phyloP scores from a whole-genome alignment of 2,329 filamentous ascomycete species.

The Periconia sp. region DNA sequence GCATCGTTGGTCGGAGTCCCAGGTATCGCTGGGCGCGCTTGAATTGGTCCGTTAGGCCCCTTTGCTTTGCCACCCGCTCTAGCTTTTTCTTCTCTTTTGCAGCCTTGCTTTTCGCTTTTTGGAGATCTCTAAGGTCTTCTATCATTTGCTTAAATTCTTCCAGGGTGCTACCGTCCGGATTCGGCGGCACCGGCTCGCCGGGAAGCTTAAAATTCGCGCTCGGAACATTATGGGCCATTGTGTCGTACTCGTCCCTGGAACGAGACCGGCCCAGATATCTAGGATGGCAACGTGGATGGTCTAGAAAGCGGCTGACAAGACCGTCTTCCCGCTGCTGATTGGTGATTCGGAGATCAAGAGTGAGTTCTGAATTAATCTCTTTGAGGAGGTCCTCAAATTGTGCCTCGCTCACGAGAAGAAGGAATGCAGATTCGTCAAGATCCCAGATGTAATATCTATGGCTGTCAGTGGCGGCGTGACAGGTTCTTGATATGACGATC shows the following conservation, averaged over 20 bases:
- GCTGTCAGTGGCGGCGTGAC: slow-evolving; percentile 24
- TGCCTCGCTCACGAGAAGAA: slow-evolving; percentile 70
- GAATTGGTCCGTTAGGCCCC: slow-evolving; percentile 61
- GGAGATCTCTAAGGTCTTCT: slow-evolving; percentile 56
- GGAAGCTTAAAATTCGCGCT: slow-evolving; percentile 13
- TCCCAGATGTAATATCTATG: slow-evolving; percentile 70
- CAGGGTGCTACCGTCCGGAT: slow-evolving; percentile 46
- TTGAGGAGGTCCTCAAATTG: slow-evolving; percentile 71
- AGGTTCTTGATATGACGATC: background rate
- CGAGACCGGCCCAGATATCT: slow-evolving; percentile 68
- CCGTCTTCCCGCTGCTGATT: slow-evolving; percentile 56
- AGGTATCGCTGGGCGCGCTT: slow-evolving; percentile 73
- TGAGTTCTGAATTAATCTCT: slow-evolving; percentile 65
- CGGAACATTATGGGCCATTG: slow-evolving; percentile 35
- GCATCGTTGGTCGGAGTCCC: slow-evolving; percentile 62
- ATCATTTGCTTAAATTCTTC: slow-evolving; percentile 63
- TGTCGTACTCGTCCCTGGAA: slow-evolving; percentile 53
- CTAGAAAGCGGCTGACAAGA: slow-evolving; percentile 68
- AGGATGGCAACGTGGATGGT: slow-evolving; percentile 67
- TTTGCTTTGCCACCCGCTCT: slow-evolving; percentile 57
- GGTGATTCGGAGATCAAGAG: slow-evolving; percentile 66
- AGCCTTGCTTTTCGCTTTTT: slow-evolving; percentile 57
- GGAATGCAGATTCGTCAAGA: slow-evolving; percentile 53
- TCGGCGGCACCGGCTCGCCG: slow-evolving; percentile 24
- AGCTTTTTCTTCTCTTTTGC: slow-evolving; percentile 58